phyloP scores from a whole-genome alignment of 2,329 filamentous ascomycete genomes.

The Tolypocladium tundrense region DNA sequence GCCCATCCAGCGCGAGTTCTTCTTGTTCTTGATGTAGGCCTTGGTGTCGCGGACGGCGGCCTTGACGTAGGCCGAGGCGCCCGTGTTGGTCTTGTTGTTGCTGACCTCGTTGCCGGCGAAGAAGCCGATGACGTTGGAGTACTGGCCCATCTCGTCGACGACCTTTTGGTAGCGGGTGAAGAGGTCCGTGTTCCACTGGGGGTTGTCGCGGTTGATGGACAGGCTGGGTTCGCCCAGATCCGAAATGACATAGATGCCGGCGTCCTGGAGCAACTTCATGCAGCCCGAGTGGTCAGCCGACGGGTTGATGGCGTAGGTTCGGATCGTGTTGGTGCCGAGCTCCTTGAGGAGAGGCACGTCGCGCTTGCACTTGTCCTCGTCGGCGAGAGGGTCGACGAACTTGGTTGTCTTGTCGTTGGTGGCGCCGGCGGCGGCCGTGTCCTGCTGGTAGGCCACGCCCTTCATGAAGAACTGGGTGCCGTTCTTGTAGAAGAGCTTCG shows the following conservation, averaged over 20 bases:
- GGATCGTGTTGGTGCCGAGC: conserved; percentile 83
- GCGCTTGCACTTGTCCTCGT: conserved; percentile 61
- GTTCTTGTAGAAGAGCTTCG: conserved; percentile 84
- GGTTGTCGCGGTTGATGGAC: conserved; percentile 77
- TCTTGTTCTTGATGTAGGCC: conserved; percentile 75
- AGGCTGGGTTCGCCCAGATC: conserved; percentile 73
- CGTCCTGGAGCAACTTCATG: conserved; percentile 72
- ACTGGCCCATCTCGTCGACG: conserved; percentile 69
- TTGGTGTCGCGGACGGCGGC: conserved; percentile 95
- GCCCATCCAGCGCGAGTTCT: conserved; percentile 70
- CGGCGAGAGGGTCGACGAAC: conserved; percentile 77
- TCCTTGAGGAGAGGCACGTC: conserved; percentile 74
- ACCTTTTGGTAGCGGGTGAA: conserved; percentile 76
- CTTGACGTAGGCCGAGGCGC: conserved; percentile 90
- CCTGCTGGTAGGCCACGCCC: conserved; percentile 92
- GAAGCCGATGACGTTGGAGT: conserved; percentile 91
- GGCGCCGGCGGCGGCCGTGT: conserved; percentile 46
- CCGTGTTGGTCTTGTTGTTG: conserved; percentile 80
- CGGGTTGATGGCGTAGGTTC: conserved; percentile 88
- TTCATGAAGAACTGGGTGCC: conserved; percentile 65
- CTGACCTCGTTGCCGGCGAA: conserved; percentile 98
- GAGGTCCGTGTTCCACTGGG: conserved; percentile 69
- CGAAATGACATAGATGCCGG: conserved; percentile 90
- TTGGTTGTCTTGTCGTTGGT: conserved; percentile 32
- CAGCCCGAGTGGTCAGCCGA: conserved; percentile 67